Conservation (phyloP, 306 rosid genomes). For the Urtica urens region DNA sequence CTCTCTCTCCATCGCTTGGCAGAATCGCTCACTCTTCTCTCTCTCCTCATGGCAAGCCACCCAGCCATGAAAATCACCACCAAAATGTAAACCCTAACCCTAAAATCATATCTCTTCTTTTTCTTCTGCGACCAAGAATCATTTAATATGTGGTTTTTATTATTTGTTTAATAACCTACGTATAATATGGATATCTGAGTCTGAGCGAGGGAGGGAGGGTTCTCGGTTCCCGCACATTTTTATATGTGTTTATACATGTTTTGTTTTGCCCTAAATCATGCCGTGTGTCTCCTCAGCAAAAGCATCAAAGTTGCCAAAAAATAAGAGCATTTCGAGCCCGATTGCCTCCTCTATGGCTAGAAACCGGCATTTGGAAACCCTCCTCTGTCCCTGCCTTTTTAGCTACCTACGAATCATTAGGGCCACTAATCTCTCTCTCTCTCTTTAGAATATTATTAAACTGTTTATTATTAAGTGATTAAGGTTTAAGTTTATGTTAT, state of each 20-base stretch:
- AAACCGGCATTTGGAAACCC: slow-evolving; percentile 15
- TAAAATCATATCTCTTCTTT: no score
- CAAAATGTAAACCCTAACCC: no score
- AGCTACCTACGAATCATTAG: background rate
- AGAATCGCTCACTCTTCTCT: slow-evolving; percentile 40
- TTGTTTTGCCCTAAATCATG: slow-evolving; percentile 28
- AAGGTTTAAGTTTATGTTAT: no score
- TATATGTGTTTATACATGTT: slow-evolving; percentile 5
- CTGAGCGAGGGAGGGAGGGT: no score
- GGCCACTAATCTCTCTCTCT: background rate
- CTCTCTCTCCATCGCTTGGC: slow-evolving; percentile 40
- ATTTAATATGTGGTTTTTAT: no score
- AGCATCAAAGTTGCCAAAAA: slow-evolving; percentile 43
- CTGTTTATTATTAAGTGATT: background rate
- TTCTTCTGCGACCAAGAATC: no score
- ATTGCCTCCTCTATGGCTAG: slow-evolving; percentile 27
- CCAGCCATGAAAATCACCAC: background rate
- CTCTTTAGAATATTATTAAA: no score
- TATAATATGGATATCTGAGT: no score
- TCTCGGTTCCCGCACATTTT: slow-evolving; percentile 14
- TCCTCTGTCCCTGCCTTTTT: background rate
- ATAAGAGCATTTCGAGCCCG: slow-evolving; percentile 25
- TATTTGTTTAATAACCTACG: no score
- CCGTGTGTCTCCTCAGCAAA: slow-evolving; percentile 46
- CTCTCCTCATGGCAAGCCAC: slow-evolving; percentile 54